A percentile compares a stretch with the other conserved stretches of the same genome.
Conservation (phyloP, 1,284 basidiomycete genomes). For the Ganoderma meredithae region DNA sequence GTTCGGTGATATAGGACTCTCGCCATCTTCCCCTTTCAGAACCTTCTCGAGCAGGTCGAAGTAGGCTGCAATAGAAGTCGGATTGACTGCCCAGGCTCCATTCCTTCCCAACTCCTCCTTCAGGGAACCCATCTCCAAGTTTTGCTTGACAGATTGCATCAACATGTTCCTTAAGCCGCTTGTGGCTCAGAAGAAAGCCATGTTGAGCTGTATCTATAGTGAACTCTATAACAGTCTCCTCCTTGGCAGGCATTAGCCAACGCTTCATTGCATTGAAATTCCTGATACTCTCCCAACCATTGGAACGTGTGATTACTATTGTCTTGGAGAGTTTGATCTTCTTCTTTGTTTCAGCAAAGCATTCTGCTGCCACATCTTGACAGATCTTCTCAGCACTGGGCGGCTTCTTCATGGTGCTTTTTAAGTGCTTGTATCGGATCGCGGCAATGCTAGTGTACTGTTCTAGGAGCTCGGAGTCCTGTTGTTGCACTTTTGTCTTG, state of each 20-base stretch:
- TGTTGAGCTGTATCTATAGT: slow-evolving; percentile 35
- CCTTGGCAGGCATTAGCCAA: slow-evolving; percentile 41
- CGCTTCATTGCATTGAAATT: slow-evolving; percentile 32
- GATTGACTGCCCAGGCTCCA: slow-evolving; percentile 37
- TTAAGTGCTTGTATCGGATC: background rate
- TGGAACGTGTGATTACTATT: no score
- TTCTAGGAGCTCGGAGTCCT: background rate
- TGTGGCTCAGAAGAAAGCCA: slow-evolving; percentile 48
- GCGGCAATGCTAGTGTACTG: background rate
- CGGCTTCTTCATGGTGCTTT: no score
- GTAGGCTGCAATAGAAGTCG: background rate
- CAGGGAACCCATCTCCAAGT: no score
- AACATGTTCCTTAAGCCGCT: slow-evolving; percentile 36
- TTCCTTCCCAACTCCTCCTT: slow-evolving; percentile 46
- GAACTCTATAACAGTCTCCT: slow-evolving; percentile 38
- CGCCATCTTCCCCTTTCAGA: slow-evolving; percentile 33
- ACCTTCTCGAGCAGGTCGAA: slow-evolving; percentile 30
- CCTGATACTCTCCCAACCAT: slow-evolving; percentile 22
- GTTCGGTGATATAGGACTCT: slow-evolving; percentile 31
- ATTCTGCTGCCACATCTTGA: background rate
- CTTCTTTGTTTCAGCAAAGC: background rate
- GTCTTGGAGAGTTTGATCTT: no score
- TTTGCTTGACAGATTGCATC: slow-evolving; percentile 32
- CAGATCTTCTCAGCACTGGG: background rate
- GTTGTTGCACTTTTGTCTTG: no score